Base-by-base conservation (phyloP, 208 protist genomes). In the Lotmaria passim region DNA sequence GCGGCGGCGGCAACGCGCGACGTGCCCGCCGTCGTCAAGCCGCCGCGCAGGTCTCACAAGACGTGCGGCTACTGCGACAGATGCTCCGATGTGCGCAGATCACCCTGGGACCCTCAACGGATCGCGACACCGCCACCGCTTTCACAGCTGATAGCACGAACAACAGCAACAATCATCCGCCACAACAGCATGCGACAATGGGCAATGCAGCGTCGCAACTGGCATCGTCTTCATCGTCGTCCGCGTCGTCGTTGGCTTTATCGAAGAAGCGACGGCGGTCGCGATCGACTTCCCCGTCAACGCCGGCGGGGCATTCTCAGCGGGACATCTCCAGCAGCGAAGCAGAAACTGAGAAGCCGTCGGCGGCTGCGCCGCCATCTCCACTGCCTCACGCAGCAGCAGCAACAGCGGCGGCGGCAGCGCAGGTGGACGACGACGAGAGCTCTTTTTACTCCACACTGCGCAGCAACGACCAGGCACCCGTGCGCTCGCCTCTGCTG, bases 41-140 rank as follows among this genome's bases (percentile, higher is more conserved):
- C 24, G 51, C 69, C 0, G 30, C 24, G 61, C 71, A 77, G 19
- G 71, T 77, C 6, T 12, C 33, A 6, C 7, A 12, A 0, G 71
- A 77, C 38, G 14, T 77, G 38, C 47, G 26, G 71, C 47, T 65
- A 23, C 71, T 77, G 43, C 50, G 62, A 3, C 48, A 38, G 12
- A 41, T 70, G 47, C 44, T 77, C 23, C 3, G 11, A 12, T 63
- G 71, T 3, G 38, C 71, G 4, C 71, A 55, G 38, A 70, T 69
- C 43, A 38, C 63, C 1, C 21, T 30, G 2, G 44, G 8, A 0
- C 21, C 63, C 11, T 19, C 55, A 1, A n/a, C 26, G 10, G 50
- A 31, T 0, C 28, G 47, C n/a, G n/a, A 19, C 10, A 17, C 15
- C n/a, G n/a, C n/a, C n/a, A 19, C 15, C 41, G 41, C 41, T 3